These are phyloP conservation scores for Hortaea werneckii DNA, from an alignment of 2,329 filamentous ascomycete genomes.

Conservation along the genomic window DNA sequence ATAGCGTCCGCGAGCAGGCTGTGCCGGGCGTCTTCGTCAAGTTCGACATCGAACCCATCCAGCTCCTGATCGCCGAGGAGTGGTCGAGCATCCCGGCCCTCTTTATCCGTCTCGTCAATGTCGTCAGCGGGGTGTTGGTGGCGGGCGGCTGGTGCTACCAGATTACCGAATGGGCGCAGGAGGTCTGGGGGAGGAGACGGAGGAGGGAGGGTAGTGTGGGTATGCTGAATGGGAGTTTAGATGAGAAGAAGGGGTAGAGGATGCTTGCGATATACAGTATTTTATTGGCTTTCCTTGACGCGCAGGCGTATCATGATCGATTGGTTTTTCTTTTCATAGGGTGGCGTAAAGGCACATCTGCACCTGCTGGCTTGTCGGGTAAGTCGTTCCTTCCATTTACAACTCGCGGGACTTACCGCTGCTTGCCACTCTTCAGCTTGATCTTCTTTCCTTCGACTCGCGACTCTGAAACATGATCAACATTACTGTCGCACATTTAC, in stretches of 20 bases:
- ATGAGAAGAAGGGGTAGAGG: conserved; percentile 7
- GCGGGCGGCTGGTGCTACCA: conserved; percentile 91
- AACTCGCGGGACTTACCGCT: background rate
- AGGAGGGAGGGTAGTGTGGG: conserved; percentile 21
- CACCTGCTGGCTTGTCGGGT: background rate
- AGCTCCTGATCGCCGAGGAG: conserved; percentile 74
- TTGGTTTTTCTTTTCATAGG: background rate
- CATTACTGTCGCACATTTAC: too few relatives aligned
- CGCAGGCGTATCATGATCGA: background rate
- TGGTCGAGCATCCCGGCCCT: conserved; percentile 66
- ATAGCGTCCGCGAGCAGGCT: conserved; percentile 54
- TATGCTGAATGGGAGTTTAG: conserved; percentile 6
- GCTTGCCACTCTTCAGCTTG: background rate
- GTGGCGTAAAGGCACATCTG: background rate
- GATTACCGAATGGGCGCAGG: conserved; percentile 62
- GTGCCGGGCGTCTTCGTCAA: conserved; percentile 95
- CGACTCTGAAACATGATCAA: too few relatives aligned
- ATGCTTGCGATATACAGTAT: background rate
- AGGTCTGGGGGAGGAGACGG: conserved; percentile 17
- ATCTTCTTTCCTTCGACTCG: too few relatives aligned
- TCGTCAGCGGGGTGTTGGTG: conserved; percentile 81
- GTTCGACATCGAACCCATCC: conserved; percentile 94
- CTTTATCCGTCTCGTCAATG: conserved; percentile 75
- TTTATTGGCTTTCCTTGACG: background rate
- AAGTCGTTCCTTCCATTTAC: background rate